These are phyloP conservation scores for Zygotorulaspora florentina DNA, from an alignment of 805 yeast species.

Conservation along the genomic window DNA sequence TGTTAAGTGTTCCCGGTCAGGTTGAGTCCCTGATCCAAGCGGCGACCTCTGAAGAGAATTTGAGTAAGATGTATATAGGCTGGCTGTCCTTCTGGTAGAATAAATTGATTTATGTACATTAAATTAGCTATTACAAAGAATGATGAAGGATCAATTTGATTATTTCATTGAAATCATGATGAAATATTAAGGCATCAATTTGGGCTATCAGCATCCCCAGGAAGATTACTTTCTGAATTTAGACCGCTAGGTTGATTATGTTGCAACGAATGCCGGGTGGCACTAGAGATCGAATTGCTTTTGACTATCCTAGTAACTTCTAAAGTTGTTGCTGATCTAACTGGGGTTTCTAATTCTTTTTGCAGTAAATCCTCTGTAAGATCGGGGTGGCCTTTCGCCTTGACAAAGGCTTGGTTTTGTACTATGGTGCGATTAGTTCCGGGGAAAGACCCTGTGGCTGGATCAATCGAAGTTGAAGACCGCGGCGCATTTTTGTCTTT, in stretches of 20 bases:
- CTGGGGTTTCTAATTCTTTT: constrained; percentile 4
- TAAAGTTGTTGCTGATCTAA: background rate
- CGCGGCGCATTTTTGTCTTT: constrained; percentile 20
- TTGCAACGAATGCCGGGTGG: no score
- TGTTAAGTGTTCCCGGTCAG: constrained; percentile 88
- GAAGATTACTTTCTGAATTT: no score
- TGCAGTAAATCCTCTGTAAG: constrained; percentile 9
- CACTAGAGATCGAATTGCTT: no score
- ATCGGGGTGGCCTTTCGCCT: constrained; percentile 3
- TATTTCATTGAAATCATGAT: background rate
- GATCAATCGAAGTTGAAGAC: constrained; percentile 16
- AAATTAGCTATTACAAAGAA: background rate
- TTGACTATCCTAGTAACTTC: background rate
- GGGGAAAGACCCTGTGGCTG: constrained; percentile 1
- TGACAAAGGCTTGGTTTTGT: constrained; percentile 11
- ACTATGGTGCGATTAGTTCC: constrained; percentile 5
- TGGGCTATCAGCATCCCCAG: no score
- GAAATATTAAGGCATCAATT: no score
- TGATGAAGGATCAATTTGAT: background rate
- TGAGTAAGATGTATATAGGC: constrained; percentile 88
- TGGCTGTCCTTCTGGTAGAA: constrained; percentile 75
- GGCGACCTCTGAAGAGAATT: constrained; percentile 65
- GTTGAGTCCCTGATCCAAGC: constrained; percentile 84
- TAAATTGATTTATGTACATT: background rate
- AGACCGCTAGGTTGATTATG: no score